Evolutionary conservation across 352 stramenopile genomes (phyloP).

Genomic region (Globisporangium cederbergense): DNA sequence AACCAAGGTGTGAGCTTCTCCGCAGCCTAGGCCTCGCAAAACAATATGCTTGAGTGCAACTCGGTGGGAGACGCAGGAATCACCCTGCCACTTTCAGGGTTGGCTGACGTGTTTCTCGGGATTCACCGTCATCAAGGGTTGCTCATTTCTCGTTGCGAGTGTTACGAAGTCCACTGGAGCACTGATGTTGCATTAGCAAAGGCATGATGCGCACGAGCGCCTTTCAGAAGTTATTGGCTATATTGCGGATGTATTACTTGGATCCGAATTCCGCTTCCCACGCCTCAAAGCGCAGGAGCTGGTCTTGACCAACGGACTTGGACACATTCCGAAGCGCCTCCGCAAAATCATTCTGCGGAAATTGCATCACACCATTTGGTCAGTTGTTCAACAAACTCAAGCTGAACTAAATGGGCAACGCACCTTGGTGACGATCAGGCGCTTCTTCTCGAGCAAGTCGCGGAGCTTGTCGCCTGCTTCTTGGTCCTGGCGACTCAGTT

Average conservation of each 20-base stretch:
- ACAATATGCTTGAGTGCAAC: no score
- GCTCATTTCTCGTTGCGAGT: constrained; percentile 3
- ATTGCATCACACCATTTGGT: not conserved
- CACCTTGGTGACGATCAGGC: constrained; percentile 66
- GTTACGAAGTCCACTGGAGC: no score
- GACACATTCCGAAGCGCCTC: constrained; percentile 43
- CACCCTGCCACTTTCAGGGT: no score
- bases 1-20: no score
- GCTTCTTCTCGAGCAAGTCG: constrained; percentile 45
- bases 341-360: constrained; percentile 20
- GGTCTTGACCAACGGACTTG: constrained; percentile 49
- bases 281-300: constrained; percentile 36
- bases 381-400: not conserved
- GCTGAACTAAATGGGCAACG: not conserved
- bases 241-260: constrained; percentile 17
- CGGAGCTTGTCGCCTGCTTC: constrained; percentile 30
- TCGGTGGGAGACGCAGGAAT: no score
- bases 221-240: not conserved
- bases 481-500: constrained; percentile 47
- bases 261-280: constrained; percentile 56
- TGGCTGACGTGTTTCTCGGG: not conserved
- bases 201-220: no score
- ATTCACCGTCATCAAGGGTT: not conserved
- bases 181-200: no score
- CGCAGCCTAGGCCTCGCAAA: no score